Base-by-base conservation (phyloP, 2,329 filamentous ascomycete genomes). In the Cladosporium sp. region DNA sequence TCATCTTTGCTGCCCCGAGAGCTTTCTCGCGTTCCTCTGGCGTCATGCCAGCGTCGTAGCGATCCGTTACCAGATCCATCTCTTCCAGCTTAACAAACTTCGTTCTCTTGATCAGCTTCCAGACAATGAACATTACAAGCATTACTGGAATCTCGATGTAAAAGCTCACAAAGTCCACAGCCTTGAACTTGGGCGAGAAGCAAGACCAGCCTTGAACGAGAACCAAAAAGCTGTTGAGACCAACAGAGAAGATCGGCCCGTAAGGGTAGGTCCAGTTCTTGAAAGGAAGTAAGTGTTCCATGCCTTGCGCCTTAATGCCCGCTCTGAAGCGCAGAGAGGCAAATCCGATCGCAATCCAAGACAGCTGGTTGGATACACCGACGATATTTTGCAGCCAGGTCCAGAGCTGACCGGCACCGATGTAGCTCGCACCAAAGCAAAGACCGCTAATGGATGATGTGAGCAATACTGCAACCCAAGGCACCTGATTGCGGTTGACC, bases 321-420 rank as follows among this genome's bases (percentile, higher is more conserved):
- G 76, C 71, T 24, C 85, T 82, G 74, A 88, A 88, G 24, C 85
- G 83, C n/a, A 88, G 72, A 0, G 83, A 87, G 0, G 85, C 80
- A 55, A 87, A 75, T 6, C 83, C 80, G 58, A 88, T 88, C 57
- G 82, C 78, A 62, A 83, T 80, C 84, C 85, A 88, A 50, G 82
- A 83, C 4, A 88, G 72, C 70, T 87, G 85, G 68, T 87, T 87
- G 0, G 84, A 86, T 0, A 88, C 85, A 10, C 84, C 84, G 56
- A 88, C 83, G 45, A 88, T 80, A 58, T 87, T 86, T 66, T 87
- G 84, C 17, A 87, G 71, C 84, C 85, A 87, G 1, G 77, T 80
- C 84, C 84, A 87, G 4, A 87, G 71, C 62, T 87, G 78, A 0
- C 85, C 84, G 0, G 84, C 84, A 0, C 84, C 83, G 54, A 87